phyloP scores from a whole-genome alignment of 2,329 filamentous ascomycete genomes.

The Paecilomyces formosus region DNA sequence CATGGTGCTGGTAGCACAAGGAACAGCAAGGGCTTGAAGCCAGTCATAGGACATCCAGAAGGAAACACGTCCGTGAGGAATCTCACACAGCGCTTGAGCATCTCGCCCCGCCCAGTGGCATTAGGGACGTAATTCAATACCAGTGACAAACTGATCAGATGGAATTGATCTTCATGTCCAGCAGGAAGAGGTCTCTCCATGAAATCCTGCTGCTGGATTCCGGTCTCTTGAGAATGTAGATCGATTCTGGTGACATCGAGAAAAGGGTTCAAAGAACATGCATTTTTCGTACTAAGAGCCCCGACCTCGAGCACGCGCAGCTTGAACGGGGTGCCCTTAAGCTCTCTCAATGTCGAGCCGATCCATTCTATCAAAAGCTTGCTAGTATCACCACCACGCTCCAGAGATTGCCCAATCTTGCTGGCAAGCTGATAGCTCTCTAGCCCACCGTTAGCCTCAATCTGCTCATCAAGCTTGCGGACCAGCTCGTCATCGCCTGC shows the following conservation, averaged over 20 bases:
- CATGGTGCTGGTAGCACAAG: constrained; percentile 85
- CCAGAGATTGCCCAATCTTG: constrained; percentile 53
- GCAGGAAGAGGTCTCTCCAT: constrained; percentile 74
- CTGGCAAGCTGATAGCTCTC: constrained; percentile 56
- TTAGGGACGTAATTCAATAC: constrained; percentile 93
- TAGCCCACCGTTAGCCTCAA: constrained; percentile 52
- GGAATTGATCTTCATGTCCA: constrained; percentile 58
- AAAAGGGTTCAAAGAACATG: constrained; percentile 63
- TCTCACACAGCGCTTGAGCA: constrained; percentile 68
- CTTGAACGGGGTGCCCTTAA: constrained; percentile 16
- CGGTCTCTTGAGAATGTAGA: constrained; percentile 71
- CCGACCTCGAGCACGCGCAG: constrained; percentile 80
- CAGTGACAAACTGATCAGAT: constrained; percentile 84
- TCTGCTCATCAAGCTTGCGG: constrained; percentile 39
- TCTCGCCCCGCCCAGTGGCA: constrained; percentile 65
- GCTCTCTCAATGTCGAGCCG: constrained; percentile 16
- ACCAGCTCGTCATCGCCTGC: constrained; percentile 37
- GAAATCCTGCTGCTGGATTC: constrained; percentile 83
- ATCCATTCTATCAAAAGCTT: constrained; percentile 55
- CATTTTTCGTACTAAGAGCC: constrained; percentile 75
- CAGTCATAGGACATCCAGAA: constrained; percentile 12
- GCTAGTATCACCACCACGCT: constrained; percentile 58
- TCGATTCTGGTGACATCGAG: constrained; percentile 82
- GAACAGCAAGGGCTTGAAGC: constrained; percentile 57
- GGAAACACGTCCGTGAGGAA: constrained; percentile 50